A percentile compares a stretch with the other conserved stretches of the same genome.
Evolutionary conservation across 192 early-diverging fungal genomes (phyloP).

Genomic region (Oehlia diaphana): DNA sequence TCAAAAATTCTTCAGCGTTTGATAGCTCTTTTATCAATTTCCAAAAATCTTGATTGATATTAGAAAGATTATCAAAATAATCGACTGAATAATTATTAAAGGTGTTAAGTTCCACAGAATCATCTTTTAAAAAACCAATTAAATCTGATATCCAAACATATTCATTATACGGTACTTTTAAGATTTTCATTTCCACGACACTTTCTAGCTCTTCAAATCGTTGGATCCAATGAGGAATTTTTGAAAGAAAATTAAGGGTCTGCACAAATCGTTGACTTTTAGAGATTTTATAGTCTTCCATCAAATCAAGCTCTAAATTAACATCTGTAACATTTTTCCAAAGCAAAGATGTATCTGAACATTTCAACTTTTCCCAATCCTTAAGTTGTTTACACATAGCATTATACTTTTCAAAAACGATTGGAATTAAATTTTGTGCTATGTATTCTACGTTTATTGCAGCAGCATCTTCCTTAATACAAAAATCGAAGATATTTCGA

Average conservation of each 20-base stretch:
- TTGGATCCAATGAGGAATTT: not conserved
- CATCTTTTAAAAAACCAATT: not conserved
- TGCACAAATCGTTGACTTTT: not conserved
- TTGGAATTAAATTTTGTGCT: not conserved
- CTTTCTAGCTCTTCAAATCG: not conserved
- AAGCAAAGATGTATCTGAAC: not conserved
- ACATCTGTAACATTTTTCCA: conserved; percentile 22
- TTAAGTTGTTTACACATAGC: not conserved
- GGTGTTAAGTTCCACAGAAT: not conserved
- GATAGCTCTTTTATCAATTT: conserved; percentile 1
- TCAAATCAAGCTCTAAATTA: conserved; percentile 7
- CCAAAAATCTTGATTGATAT: not conserved
- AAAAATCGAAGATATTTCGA: not conserved
- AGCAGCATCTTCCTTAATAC: not conserved
- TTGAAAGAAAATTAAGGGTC: not conserved
- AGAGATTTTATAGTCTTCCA: not conserved
- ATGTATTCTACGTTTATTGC: not conserved
- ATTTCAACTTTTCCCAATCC: conserved; percentile 8
- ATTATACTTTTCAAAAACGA: not conserved
- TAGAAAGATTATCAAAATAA: not conserved
- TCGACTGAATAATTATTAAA: conserved; percentile 4
- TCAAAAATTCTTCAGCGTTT: not conserved
- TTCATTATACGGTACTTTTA: not conserved
- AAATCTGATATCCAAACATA: not conserved
- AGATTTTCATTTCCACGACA: not conserved